Base-by-base conservation (phyloP, 2,329 filamentous ascomycete genomes). In the Arthrobotrys musiformis region DNA sequence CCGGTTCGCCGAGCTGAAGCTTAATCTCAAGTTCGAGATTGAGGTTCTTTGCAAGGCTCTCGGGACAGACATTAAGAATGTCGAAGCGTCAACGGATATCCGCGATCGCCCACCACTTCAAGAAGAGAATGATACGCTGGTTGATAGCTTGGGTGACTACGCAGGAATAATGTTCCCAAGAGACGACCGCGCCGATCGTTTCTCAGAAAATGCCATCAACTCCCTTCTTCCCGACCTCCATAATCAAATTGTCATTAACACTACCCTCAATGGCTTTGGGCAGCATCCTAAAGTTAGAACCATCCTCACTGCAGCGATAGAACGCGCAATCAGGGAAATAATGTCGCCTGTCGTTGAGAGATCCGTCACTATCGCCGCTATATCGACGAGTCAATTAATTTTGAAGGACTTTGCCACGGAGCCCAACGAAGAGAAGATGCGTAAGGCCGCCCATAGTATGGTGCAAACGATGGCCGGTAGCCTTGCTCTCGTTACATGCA, bases 21-120 rank as follows among this genome's bases (percentile, higher is more conserved):
- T 99, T 40, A 98, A 98, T 80, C 90, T 97, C 62, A 99, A 98
- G 81, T 99, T 99, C 81, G 95, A 99, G 83, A 98, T 99, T 72
- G 95, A 99, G 84, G 94, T 99, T 26, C 87, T 99, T 24, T 99
- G 94, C 86, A 96, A 96, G 82, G 94, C 94, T 11, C 86, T 99
- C 15, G 91, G 91, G 67, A 86, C 98, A n/a, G 93, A 98, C 79
- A 92, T 97, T 84, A 97, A 96, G 84, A 91, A 89, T 74, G 93
- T 98, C 78, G 92, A 96, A 80, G 93, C 94, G 0, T 93, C 94
- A 0, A 90, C 91, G 22, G 91, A 94, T 82, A 95, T 99, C 69
- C 88, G 94, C 78, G 92, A 93, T 80, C 89, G 93, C 84, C 28
- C 81, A 82, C 33, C 81, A 82, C 60, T 82, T 26, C 82, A 82